Evolutionary conservation across 768 basidiomycete genomes (phyloP), one percentile per base, ranked within the genome.

Genomic region (Leccinum barrowsii): DNA sequence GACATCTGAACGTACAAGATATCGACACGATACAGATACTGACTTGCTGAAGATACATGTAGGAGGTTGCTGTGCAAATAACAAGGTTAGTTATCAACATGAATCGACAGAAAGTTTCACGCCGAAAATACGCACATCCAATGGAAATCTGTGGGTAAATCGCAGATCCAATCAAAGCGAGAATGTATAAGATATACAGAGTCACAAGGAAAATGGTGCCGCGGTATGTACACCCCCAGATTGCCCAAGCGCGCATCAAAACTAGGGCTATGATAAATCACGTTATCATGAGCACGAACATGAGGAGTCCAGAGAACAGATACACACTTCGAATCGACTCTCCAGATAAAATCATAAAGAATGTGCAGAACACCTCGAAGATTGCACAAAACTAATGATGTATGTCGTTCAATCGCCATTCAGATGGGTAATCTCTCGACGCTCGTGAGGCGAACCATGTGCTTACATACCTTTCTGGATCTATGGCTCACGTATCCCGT

Each of bases 221-320:
- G 11, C 56, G 53, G n/a, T 53, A 51, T 8, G 34, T 52, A 26
- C 66, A 66, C 7, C 64, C 65, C 62, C 62, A 67, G 17, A 59
- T 58, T 3, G 60, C 64, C 64, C 66, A 63, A 26, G 62, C 66
- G 5, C 64, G 61, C 59, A 63, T 51, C 3, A 61, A 51, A 19
- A 67, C 66, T 17, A 66, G 47, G 17, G 61, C 66, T 67, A 50
- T 44, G n/a, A 52, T 47, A n/a, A 55, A 60, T 34, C 28, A 10
- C 17, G 4, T 50, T 21, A 47, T 12, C 22, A 21, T 47, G 22
- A n/a, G 7, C 48, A 49, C 4, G 8, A 7, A 5, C 8, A 5
- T 0, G 49, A 19, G n/a, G 10, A 5, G 17, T 26, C 5, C 2
- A 49, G 22, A 26, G 17, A 49, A 49, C 3, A 10, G 7, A 4